Conservation (phyloP, 2,329 filamentous ascomycete species). For the Penicillium sp. region DNA sequence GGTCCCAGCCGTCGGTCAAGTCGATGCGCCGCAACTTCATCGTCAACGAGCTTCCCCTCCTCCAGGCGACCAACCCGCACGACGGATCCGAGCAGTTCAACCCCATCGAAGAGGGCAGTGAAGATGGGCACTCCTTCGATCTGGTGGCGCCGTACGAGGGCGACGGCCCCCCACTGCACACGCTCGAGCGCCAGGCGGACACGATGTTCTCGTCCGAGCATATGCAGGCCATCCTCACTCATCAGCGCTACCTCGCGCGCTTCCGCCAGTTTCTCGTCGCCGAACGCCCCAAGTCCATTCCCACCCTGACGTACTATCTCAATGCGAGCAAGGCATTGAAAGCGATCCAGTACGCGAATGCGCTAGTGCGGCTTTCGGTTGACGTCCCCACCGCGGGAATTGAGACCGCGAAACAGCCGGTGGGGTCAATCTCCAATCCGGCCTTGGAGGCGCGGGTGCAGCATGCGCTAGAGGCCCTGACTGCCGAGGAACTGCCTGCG, state of each 20-base stretch:
- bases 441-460: constrained; percentile 61
- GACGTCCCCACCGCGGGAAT: constrained; percentile 53
- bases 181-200: constrained; percentile 62
- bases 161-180: constrained; percentile 37
- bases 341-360: constrained; percentile 69
- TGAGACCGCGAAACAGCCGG: constrained; percentile 54
- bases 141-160: constrained; percentile 31
- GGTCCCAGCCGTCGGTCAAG: constrained; percentile 20
- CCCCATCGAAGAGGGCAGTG: constrained; percentile 26
- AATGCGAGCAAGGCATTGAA: constrained; percentile 68
- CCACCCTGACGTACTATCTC: constrained; percentile 68
- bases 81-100: constrained; percentile 25
- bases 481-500: constrained; percentile 66
- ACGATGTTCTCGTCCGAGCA: constrained; percentile 65
- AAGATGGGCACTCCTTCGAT: constrained; percentile 30
- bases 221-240: constrained; percentile 61
- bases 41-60: constrained; percentile 25
- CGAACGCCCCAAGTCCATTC: constrained; percentile 60
- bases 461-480: constrained; percentile 62
- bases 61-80: constrained; percentile 26
- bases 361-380: constrained; percentile 59
- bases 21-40: constrained; percentile 21
- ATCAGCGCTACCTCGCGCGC: constrained; percentile 59
- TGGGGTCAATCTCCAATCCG: constrained; percentile 55
- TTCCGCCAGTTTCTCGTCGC: constrained; percentile 66